Base-by-base conservation (phyloP, 1,139 yeast species). In the Blastobotrys capitulatus region DNA sequence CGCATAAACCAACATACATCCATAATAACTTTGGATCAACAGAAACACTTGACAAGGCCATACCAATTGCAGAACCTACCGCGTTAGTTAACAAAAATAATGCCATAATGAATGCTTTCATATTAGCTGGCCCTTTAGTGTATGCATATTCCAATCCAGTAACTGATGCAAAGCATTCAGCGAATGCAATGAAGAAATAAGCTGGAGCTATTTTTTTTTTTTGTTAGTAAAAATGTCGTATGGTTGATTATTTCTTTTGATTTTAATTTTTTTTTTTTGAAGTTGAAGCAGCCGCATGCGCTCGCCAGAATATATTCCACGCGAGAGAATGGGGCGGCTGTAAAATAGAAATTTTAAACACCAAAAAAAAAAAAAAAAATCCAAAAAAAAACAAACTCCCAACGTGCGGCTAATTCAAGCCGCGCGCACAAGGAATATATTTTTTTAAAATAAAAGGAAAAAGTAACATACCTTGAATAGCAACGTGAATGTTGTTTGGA, bases 141-240 rank as follows among this genome's bases (percentile, higher is more conserved):
- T 79, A 82, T 18, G 87, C 86, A 57, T 80, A 81, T 66, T 80
- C 84, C 55, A 80, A 73, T 54, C 86, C 86, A 36, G 86, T 80
- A 58, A 81, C 73, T 27, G 83, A 78, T 18, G 85, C 84, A 55
- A 82, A 72, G 51, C 82, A 81, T 67, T 82, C 87, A 9, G 83
- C 76, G 42, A 81, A 62, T 22, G 79, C 86, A 65, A 81, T 76
- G 57, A 82, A 71, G 50, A 79, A 68, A 29, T 42, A 36, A 15
- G 39, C 39, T 15, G 39, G 39, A 9, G 39, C 25, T n/a, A n/a
- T n/a, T n/a, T n/a, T n/a, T n/a, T n/a, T n/a, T n/a, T n/a, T n/a
- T n/a, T n/a, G n/a, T n/a, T n/a, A n/a, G n/a, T n/a, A n/a, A n/a
- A n/a, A n/a, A n/a, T n/a, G n/a, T n/a, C n/a, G n/a, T n/a, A n/a